Evolutionary conservation across 345 rosid genomes (phyloP), one percentile per base, ranked within the genome.

Genomic region (Hypericum perforatum): DNA sequence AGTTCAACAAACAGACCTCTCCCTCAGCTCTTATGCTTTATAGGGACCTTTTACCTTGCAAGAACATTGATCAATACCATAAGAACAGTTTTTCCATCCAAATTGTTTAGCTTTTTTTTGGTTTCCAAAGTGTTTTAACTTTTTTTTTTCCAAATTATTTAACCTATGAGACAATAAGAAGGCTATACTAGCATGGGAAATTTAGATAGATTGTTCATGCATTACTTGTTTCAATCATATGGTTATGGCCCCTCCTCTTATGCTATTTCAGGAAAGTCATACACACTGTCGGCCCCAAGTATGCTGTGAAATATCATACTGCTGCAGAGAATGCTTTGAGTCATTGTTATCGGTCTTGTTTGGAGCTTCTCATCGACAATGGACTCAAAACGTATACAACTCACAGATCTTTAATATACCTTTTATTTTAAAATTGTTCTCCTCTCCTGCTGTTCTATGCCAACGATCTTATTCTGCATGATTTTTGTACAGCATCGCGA

Each of bases 271-370:
- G 73, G 73, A 59, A 58, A 63, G 54, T 69, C 55, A 83, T 92
- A 62, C 98, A 92, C 60, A 88, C 98, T 6, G 97, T 92, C 61
- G 98, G 98, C 45, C 98, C 98, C 46, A 92, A 88, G 69, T 88
- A 92, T 75, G 98, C 95, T 13, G 86, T 77, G 37, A 88, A 92
- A 68, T 92, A 92, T 76, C 98, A 92, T 57, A 88, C 94, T 62
- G 98, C 98, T 52, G 98, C 98, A 0, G 98, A 92, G 75, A 92
- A 85, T 76, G 98, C 98, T 71, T 67, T 92, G 71, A 92, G 98
- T 73, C 98, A 88, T 58, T 88, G 98, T 73, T 92, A 92, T 49
- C 77, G 95, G 16, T 83, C 98, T 70, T 92, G 95, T 74, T 85
- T 92, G 55, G 98, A 92, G 73, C 81, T 85, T 61, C 82, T 92